These are phyloP conservation scores for Tarenaya hassleriana DNA, from an alignment of 345 rosid genomes.

Conservation along the genomic window DNA sequence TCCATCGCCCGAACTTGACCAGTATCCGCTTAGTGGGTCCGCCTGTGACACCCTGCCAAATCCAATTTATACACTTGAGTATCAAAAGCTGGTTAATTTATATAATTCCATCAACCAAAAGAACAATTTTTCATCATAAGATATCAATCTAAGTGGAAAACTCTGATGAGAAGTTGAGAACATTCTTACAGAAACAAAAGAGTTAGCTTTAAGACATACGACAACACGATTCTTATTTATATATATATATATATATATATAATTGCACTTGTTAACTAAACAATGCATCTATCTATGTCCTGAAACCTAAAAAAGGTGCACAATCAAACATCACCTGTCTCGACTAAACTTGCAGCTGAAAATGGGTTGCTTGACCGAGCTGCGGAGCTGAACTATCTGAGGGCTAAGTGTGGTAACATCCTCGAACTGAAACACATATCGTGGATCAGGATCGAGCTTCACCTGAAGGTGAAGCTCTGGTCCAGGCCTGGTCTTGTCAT, in stretches of 20 bases:
- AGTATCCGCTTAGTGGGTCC: constrained; percentile 59
- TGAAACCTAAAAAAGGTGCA: too few species aligned
- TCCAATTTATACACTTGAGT: constrained; percentile 3
- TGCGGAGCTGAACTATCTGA: constrained; percentile 90
- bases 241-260: too few species aligned
- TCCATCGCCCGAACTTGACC: constrained; percentile 50
- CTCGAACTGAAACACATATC: constrained; percentile 91
- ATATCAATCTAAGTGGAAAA: too few species aligned
- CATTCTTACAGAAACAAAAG: too few species aligned
- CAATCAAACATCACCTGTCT: too few species aligned
- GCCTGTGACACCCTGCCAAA: constrained; percentile 53
- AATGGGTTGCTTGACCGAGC: constrained; percentile 87
- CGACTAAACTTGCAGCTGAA: constrained; percentile 91
- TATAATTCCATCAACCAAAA: too few species aligned
- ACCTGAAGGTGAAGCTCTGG: constrained; percentile 86
- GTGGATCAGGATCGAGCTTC: constrained; percentile 89
- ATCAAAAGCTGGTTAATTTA: constrained; percentile 18
- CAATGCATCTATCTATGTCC: too few species aligned
- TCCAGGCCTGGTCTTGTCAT: constrained; percentile 49
- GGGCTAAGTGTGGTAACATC: constrained; percentile 77
- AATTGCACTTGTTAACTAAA: too few species aligned
- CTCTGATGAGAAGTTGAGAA: too few species aligned
- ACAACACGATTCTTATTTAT: too few species aligned
- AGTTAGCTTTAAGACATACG: too few species aligned
- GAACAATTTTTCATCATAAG: too few species aligned